Evolutionary conservation across 2,329 filamentous ascomycete genomes (phyloP), one percentile per base, ranked within the genome.

Genomic region (Metarhizium robertsii): DNA sequence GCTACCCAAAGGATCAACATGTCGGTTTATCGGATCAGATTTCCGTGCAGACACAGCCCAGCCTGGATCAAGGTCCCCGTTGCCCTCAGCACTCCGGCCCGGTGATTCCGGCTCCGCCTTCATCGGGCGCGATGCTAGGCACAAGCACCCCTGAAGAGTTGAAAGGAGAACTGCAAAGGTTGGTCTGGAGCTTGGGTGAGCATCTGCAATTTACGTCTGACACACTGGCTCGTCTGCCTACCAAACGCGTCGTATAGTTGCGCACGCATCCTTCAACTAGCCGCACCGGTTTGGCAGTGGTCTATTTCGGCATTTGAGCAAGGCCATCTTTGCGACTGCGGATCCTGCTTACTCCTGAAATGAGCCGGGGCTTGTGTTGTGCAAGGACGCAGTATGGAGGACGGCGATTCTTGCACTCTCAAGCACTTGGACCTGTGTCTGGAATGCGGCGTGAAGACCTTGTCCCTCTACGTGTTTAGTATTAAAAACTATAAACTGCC

Each of bases 111-210:
- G n/a, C 20, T 29, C 52, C 52, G 13, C 52, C 52, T 3, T 32
- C 52, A 6, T 4, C 30, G n/a, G 29, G n/a, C 42, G 52, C 30
- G 52, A 53, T 53, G 52, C 52, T 53, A 2, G 52, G 52, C 42
- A 25, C 42, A 46, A 36, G 42, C 16, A n/a, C 40, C 30, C 40
- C 16, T n/a, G 40, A 46, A n/a, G 52, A 53, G 11, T 8, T 53
- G 13, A 53, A 53, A 16, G 8, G 45, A 25, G 40, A 53, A 47
- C 32, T 53, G n/a, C 25, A 47, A 11, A 25, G 40, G 10, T 38
- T 53, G 30, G n/a, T 53, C 30, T 47, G 16, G 42, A 53, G 52
- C 42, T 18, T 53, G 43, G 52, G 52, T 20, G 42, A 53, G 42
- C 52, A 53, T n/a, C 43, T 53, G 40, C 52, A 47, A 10, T 34